Conservation (phyloP, 2,329 filamentous ascomycete species). For the Cadophora sp. region DNA sequence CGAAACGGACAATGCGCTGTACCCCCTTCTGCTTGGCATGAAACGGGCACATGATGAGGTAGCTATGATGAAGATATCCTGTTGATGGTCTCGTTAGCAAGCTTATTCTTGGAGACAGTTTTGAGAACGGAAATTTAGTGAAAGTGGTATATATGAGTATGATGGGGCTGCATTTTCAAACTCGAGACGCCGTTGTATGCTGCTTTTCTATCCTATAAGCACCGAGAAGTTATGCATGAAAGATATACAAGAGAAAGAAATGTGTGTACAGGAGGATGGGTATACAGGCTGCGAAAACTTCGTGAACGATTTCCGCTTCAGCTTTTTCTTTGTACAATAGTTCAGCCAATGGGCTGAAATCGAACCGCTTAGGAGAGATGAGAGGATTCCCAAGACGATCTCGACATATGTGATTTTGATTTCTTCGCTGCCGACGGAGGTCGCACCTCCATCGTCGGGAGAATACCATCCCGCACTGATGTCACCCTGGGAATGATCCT, state of each 20-base stretch:
- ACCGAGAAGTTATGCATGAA: constrained; percentile 22
- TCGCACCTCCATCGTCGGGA: constrained; percentile 43
- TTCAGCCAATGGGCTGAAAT: constrained; percentile 27
- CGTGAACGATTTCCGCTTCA: neutral
- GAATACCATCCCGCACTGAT: constrained; percentile 43
- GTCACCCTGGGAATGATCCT: constrained; percentile 40
- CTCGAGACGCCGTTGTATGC: constrained; percentile 30
- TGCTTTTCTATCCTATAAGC: constrained; percentile 35
- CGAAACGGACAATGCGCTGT: constrained; percentile 66
- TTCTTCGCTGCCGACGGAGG: constrained; percentile 32
- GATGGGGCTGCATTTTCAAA: constrained; percentile 19
- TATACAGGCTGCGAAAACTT: constrained; percentile 13
- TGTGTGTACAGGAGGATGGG: constrained; percentile 26
- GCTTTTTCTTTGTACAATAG: constrained; percentile 14
- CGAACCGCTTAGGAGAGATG: constrained; percentile 34
- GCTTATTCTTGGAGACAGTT: constrained; percentile 6
- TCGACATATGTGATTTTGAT: constrained; percentile 35
- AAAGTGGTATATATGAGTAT: constrained; percentile 6
- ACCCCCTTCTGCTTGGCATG: constrained; percentile 69
- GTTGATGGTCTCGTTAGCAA: constrained; percentile 30
- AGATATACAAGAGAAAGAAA: constrained; percentile 16
- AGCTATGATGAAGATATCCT: constrained; percentile 72
- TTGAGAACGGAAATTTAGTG: constrained; percentile 14
- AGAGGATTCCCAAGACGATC: constrained; percentile 39
- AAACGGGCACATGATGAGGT: constrained; percentile 73